Evolutionary conservation across 495 filamentous ascomycete genomes (phyloP), one percentile per base, ranked within the genome.

Genomic region (Cetradonia linearis): DNA sequence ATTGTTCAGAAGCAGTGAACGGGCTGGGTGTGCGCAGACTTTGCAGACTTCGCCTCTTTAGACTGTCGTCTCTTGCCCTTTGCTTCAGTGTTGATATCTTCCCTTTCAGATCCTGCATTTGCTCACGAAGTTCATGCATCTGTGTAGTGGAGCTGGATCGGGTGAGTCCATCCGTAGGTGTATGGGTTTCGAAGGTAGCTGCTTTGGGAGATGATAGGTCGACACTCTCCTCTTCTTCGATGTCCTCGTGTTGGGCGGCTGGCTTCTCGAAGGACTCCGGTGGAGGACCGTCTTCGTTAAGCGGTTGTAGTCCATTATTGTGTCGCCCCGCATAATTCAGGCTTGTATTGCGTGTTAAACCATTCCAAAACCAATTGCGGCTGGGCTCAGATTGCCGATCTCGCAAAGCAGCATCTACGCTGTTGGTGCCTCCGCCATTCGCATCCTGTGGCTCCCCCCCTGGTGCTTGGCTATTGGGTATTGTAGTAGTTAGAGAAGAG

Each of bases 71-170:
- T 53, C 87, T 82, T 6, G 86, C 86, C 69, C 91, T 86, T 64
- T 91, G 82, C 61, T 91, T 84, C 36, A 98, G 72, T 13, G 78
- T 86, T 5, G 91, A 95, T 25, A 98, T 88, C 65, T 90, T 88
- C 55, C 92, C 93, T 66, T 92, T 90, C 28, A 98, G 75, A 63
- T 91, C 91, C 64, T 91, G 85, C 86, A 97, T 93, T 73, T 98
- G 91, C 63, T 91, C 86, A 56, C 88, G 86, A 18, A 97, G 76
- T 67, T 89, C 87, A 28, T 87, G 81, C 72, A 95, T 89, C 66
- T 91, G 87, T 30, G 80, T 75, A 36, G 83, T 81, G 18, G 82
- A 83, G 30, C 74, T 70, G 18, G 83, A 79, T 58, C 81, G 69
- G 54, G 70, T 75, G 2, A 83, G 61, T 8, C 69, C 72, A 49